Conservation (phyloP, 495 filamentous ascomycete genomes). For the Neurospora hispaniola region DNA sequence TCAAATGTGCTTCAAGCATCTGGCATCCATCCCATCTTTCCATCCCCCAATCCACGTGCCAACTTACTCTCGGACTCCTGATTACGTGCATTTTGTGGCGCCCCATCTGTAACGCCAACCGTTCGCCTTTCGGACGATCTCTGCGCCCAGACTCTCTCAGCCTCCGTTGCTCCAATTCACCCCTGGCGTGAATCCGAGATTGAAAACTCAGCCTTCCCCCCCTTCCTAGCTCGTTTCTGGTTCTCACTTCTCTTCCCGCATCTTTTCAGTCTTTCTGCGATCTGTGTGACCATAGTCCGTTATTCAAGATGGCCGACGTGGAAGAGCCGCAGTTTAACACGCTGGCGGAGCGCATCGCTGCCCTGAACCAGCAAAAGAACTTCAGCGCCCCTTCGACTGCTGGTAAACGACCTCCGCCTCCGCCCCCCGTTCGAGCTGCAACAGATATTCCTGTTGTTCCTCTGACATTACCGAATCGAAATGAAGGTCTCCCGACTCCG, state of each 20-base stretch:
- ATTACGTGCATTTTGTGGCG: background rate
- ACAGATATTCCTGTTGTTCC: conserved; percentile 4
- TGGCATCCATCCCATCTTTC: background rate
- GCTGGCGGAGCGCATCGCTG: conserved; percentile 45
- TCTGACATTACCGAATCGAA: conserved; percentile 11
- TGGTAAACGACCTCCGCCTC: conserved; percentile 37
- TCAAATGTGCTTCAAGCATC: background rate
- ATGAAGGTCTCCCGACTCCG: conserved; percentile 18
- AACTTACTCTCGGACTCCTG: background rate
- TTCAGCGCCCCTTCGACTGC: conserved; percentile 28
- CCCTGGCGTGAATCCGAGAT: background rate
- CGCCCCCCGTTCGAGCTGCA: conserved; percentile 25
- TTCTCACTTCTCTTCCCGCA: background rate
- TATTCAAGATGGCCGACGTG: conserved; percentile 37
- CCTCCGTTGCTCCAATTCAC: background rate
- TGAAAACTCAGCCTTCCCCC: background rate
- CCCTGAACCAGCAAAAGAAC: conserved; percentile 43
- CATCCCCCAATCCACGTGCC: background rate
- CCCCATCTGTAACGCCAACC: background rate
- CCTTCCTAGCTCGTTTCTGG: background rate
- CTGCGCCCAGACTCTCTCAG: background rate
- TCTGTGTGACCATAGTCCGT: background rate
- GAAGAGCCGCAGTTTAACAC: conserved; percentile 44
- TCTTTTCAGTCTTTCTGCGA: background rate
- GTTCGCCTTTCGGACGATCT: no score